Evolutionary conservation across 2,329 filamentous ascomycete genomes (phyloP), one percentile per base, ranked within the genome.

Genomic region (Diplodia seriata): DNA sequence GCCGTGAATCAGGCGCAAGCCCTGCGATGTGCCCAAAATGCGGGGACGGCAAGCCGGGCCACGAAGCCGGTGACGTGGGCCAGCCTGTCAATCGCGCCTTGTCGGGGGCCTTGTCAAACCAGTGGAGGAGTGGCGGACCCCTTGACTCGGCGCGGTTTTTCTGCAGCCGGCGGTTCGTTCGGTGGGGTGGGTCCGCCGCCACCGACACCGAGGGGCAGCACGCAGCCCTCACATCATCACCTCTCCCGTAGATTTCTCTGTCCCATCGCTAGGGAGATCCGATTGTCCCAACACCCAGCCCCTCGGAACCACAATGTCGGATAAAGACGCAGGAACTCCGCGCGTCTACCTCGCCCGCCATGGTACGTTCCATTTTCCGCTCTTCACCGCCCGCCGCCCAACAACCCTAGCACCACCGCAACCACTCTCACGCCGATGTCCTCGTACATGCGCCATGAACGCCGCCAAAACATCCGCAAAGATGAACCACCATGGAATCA

Each of bases 321-420:
- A 72, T 40, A 71, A 68, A 23, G 73, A 73, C 55, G 71, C 73
- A 31, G 66, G 64, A 1, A 74, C 73, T n/a, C 73, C 72, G 1
- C 71, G 73, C 14, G 70, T 73, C 43, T 71, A 71, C 68, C 64
- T 74, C 40, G 69, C 68, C 51, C 71, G 73, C 36, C 72, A 74
- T 64, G 73, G 73, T 74, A 65, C 29, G 61, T 68, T 40, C 43
- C 54, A 31, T 49, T 31, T 7, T n/a, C 40, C 26, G 5, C 20
- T 56, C 43, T 12, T 57, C 36, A 3, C 49, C 49, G n/a, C 36
- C 36, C 36, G 9, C 36, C 36, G 36, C 36, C 36, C 36, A 12
- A 38, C 36, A 11, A 36, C 33, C 8, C 33, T 1, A 36, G 33
- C 33, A 50, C 18, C 47, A 26, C 61, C 23, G 61, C 61, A 54